phyloP scores from a whole-genome alignment of 192 early-diverging fungal species.

The Coemansia guatemalensis region DNA sequence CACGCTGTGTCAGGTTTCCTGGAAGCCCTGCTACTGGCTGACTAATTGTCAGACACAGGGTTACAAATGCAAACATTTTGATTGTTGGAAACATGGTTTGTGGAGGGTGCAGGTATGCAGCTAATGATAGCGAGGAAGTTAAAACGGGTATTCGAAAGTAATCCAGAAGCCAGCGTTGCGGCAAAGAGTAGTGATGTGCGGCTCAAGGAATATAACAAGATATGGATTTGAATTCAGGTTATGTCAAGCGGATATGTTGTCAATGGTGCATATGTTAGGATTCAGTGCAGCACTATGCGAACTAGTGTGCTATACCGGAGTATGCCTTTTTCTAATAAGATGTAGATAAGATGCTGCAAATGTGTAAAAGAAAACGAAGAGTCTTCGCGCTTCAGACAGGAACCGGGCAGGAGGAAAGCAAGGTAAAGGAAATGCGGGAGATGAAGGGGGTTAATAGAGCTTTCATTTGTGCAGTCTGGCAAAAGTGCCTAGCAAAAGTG shows the following conservation, averaged over 20 bases:
- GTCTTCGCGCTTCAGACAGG: background rate
- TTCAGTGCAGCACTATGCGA: background rate
- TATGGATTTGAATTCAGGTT: background rate
- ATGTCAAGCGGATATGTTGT: background rate
- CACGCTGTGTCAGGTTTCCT: constrained; percentile 26
- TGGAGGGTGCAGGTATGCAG: background rate
- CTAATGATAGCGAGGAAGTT: background rate
- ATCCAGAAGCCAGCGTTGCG: background rate
- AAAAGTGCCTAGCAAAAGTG: background rate
- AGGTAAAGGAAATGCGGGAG: background rate
- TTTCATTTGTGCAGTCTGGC: background rate
- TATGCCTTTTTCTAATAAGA: background rate
- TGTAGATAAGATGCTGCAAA: background rate
- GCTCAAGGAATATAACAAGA: background rate
- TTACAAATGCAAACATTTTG: constrained; percentile 5
- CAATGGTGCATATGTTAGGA: background rate
- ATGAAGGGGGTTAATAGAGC: background rate
- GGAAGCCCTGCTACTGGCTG: constrained; percentile 5
- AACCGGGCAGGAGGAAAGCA: background rate
- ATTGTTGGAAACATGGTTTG: background rate
- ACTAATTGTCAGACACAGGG: background rate
- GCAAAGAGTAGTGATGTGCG: background rate
- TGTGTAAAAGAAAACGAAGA: background rate
- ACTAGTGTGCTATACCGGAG: background rate
- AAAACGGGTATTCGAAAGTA: background rate